phyloP scores from a whole-genome alignment of 2,329 filamentous ascomycete species.

The Beauveria brongniartii region DNA sequence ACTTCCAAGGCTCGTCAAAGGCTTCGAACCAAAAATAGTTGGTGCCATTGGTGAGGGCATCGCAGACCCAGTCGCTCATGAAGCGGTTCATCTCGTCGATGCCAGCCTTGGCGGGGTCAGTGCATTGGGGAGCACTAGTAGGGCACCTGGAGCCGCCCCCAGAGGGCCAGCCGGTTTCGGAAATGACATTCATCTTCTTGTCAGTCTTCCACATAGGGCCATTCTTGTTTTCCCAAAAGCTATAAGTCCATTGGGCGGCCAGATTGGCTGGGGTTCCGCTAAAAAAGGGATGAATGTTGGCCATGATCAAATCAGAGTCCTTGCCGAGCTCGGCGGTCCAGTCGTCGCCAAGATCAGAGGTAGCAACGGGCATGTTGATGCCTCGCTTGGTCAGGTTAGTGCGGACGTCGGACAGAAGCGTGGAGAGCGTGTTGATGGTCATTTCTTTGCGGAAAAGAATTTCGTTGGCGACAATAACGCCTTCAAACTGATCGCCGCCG shows the following conservation, averaged over 20 bases:
- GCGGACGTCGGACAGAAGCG: constrained; percentile 59
- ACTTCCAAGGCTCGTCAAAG: constrained; percentile 96
- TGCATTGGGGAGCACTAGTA: constrained; percentile 42
- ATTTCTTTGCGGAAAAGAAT: constrained; percentile 71
- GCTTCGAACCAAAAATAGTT: constrained; percentile 97
- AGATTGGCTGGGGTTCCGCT: constrained; percentile 61
- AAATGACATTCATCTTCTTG: constrained; percentile 65
- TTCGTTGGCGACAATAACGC: constrained; percentile 76
- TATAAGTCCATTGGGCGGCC: constrained; percentile 73
- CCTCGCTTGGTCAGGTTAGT: constrained; percentile 60
- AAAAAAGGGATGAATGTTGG: constrained; percentile 96
- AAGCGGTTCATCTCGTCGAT: constrained; percentile 78
- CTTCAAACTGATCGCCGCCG: constrained; percentile 62
- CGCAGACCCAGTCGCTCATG: constrained; percentile 78
- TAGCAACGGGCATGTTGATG: constrained; percentile 70
- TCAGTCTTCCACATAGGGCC: constrained; percentile 56
- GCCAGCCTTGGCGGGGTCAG: constrained; percentile 65
- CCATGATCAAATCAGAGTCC: constrained; percentile 82
- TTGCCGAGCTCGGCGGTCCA: constrained; percentile 65
- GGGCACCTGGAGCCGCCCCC: constrained; percentile 75
- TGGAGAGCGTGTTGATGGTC: constrained; percentile 53
- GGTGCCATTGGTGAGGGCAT: constrained; percentile 69
- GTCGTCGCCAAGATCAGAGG: constrained; percentile 80
- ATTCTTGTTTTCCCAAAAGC: constrained; percentile 71
- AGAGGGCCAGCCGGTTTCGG: constrained; percentile 87